phyloP scores from a whole-genome alignment of 345 rosid genomes.

The Toxicodendron radicans region DNA sequence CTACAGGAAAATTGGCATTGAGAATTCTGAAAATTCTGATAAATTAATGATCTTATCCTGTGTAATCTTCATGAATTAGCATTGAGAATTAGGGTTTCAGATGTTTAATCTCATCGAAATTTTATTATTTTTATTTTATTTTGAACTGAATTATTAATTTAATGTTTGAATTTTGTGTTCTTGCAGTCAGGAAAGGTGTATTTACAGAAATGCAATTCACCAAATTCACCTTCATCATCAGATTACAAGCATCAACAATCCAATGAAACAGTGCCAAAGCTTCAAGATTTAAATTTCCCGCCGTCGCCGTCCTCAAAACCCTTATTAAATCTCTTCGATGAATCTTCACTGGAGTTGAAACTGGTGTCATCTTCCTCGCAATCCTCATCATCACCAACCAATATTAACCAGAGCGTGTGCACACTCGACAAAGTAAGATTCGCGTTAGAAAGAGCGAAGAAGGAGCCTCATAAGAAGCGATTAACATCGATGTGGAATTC shows the following conservation, averaged over 20 bases:
- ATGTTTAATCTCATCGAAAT: too few species aligned
- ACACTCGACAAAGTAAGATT: conserved; percentile 86
- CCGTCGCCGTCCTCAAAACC: conserved; percentile 38
- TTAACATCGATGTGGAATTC: conserved; percentile 36
- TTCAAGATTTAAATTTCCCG: conserved; percentile 76
- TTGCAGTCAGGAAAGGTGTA: conserved; percentile 88
- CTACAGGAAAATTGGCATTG: too few species aligned
- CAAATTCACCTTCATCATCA: conserved; percentile 41
- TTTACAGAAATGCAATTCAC: conserved; percentile 62
- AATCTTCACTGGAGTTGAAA: conserved; percentile 49
- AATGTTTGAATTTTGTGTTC: conserved; percentile 21
- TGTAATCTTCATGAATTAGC: too few species aligned
- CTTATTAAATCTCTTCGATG: conserved; percentile 50
- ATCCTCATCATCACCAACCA: conserved; percentile 25
- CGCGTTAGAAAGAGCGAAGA: conserved; percentile 71
- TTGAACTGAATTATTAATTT: neutral
- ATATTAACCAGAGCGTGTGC: conserved; percentile 73
- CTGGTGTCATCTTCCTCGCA: conserved; percentile 25
- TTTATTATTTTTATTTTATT: neutral
- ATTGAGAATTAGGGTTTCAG: too few species aligned
- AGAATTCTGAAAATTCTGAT: too few species aligned
- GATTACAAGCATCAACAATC: conserved; percentile 35
- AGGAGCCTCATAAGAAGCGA: conserved; percentile 50
- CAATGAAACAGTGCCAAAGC: conserved; percentile 49
- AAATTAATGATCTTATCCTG: neutral